These are phyloP conservation scores for Beauveria sp. DNA, from an alignment of 2,329 filamentous ascomycete genomes.

Conservation along the genomic window DNA sequence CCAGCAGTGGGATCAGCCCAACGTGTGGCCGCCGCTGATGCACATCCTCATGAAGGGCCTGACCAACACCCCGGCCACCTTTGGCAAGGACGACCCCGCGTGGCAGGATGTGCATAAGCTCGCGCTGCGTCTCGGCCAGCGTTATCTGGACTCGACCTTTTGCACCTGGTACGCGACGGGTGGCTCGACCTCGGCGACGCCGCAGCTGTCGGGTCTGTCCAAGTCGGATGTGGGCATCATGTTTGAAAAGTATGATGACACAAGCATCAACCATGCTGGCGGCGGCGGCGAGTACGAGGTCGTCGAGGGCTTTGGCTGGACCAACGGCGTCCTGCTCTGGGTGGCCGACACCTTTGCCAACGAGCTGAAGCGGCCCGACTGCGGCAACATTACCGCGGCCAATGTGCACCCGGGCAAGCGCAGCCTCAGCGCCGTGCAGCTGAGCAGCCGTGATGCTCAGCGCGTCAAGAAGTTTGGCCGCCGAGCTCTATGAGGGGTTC, in stretches of 20 bases:
- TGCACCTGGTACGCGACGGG: slow-evolving; percentile 65
- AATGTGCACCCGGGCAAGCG: slow-evolving; percentile 26
- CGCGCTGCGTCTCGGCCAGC: slow-evolving; percentile 52
- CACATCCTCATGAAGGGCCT: slow-evolving; percentile 57
- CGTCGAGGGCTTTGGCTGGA: slow-evolving; percentile 65
- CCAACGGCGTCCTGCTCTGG: slow-evolving; percentile 62
- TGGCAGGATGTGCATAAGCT: slow-evolving; percentile 48
- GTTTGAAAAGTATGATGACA: slow-evolving; percentile 63
- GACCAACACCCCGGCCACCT: slow-evolving; percentile 50
- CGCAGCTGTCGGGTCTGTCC: slow-evolving; percentile 40
- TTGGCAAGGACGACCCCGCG: slow-evolving; percentile 43
- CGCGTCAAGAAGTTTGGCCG: slow-evolving; percentile 42
- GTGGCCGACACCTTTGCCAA: slow-evolving; percentile 53
- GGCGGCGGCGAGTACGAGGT: slow-evolving; percentile 62
- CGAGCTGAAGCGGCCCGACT: slow-evolving; percentile 47
- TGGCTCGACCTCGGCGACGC: slow-evolving; percentile 46
- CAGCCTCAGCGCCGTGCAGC: slow-evolving; percentile 35
- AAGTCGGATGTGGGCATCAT: slow-evolving; percentile 47
- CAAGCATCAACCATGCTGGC: slow-evolving; percentile 52
- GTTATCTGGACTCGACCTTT: slow-evolving; percentile 60
- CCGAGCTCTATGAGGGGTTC: background rate
- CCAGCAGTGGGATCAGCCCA: slow-evolving; percentile 65
- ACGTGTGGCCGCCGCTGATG: slow-evolving; percentile 62
- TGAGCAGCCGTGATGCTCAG: slow-evolving; percentile 37
- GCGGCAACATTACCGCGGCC: slow-evolving; percentile 41